Conservation (phyloP, 768 basidiomycete genomes). For the Crassisporium funariophilum region DNA sequence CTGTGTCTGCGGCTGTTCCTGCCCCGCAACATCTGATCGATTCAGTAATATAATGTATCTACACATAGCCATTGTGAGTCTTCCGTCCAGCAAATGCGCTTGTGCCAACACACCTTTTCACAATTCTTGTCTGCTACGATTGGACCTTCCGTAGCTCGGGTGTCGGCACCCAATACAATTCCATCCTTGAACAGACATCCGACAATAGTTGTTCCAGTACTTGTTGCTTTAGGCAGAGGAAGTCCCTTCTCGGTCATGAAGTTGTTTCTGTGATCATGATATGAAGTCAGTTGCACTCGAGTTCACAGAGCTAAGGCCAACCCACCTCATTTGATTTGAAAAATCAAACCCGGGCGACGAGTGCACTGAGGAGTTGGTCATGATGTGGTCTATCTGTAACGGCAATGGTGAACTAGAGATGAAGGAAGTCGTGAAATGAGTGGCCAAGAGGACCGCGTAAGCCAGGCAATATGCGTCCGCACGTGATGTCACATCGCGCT, state of each 20-base stretch:
- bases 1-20: slow-evolving; percentile 98
- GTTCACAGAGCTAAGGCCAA: not conserved
- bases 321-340: slow-evolving; percentile 69
- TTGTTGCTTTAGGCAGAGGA: slow-evolving; percentile 80
- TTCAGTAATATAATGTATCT: slow-evolving; percentile 98
- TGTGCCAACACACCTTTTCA: slow-evolving; percentile 74
- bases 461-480: too few species aligned
- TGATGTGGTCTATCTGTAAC: slow-evolving; percentile 33
- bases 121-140: slow-evolving; percentile 99
- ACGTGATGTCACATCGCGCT: too few species aligned
- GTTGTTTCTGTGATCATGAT: slow-evolving; percentile 55
- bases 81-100: not conserved
- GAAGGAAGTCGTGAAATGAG: slow-evolving; percentile 3
- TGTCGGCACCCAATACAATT: slow-evolving; percentile 94
- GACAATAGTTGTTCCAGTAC: slow-evolving; percentile 97
- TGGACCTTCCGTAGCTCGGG: slow-evolving; percentile 89
- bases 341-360: slow-evolving; percentile 72
- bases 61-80: slow-evolving; percentile 1
- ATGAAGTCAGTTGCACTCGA: not conserved
- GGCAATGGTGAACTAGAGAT: too few species aligned
- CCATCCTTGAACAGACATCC: slow-evolving; percentile 93
- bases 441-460: slow-evolving; percentile 17
- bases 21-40: slow-evolving; percentile 98
- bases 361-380: slow-evolving; percentile 52
- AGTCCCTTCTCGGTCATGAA: slow-evolving; percentile 73